Evolutionary conservation across 495 filamentous ascomycete genomes (phyloP).

Genomic region (Penicillium maclennaniae): DNA sequence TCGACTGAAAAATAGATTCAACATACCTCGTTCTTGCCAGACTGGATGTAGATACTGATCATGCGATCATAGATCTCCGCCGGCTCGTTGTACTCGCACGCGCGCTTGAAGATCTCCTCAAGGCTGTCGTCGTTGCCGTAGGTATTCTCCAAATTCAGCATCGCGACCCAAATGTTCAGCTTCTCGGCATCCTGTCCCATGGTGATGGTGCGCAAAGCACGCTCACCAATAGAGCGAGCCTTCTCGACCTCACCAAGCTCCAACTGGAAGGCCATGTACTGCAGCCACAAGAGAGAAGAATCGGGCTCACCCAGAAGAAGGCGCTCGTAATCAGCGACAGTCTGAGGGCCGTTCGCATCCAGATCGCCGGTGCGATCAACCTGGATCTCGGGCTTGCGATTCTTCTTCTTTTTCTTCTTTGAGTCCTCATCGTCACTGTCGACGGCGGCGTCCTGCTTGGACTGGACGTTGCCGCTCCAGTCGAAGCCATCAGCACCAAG

Average conservation of each 20-base stretch:
- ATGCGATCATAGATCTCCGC: slow-evolving; percentile 86
- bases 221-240: slow-evolving; percentile 82
- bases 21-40: slow-evolving; percentile 66
- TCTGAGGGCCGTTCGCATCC: slow-evolving; percentile 85
- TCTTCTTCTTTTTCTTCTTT: slow-evolving; percentile 72
- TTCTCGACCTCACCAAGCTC: slow-evolving; percentile 81
- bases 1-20: background rate
- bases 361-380: slow-evolving; percentile 86
- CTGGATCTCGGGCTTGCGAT: slow-evolving; percentile 72
- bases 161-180: slow-evolving; percentile 88
- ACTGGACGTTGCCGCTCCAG: slow-evolving; percentile 66
- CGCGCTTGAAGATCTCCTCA: slow-evolving; percentile 84
- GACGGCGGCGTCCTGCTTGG: slow-evolving; percentile 33
- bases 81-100: slow-evolving; percentile 89
- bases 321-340: slow-evolving; percentile 85
- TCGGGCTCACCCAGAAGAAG: slow-evolving; percentile 88
- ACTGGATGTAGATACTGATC: slow-evolving; percentile 90
- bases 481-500: slow-evolving; percentile 81
- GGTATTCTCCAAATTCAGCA: slow-evolving; percentile 88
- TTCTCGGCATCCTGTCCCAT: slow-evolving; percentile 86
- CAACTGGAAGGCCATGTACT: slow-evolving; percentile 96
- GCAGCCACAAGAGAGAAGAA: slow-evolving; percentile 83
- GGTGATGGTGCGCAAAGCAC: slow-evolving; percentile 83
- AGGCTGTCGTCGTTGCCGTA: slow-evolving; percentile 84
- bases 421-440: slow-evolving; percentile 49